These are phyloP conservation scores for Lophium mytilinum DNA, from an alignment of 495 filamentous ascomycete species.

Conservation along the genomic window DNA sequence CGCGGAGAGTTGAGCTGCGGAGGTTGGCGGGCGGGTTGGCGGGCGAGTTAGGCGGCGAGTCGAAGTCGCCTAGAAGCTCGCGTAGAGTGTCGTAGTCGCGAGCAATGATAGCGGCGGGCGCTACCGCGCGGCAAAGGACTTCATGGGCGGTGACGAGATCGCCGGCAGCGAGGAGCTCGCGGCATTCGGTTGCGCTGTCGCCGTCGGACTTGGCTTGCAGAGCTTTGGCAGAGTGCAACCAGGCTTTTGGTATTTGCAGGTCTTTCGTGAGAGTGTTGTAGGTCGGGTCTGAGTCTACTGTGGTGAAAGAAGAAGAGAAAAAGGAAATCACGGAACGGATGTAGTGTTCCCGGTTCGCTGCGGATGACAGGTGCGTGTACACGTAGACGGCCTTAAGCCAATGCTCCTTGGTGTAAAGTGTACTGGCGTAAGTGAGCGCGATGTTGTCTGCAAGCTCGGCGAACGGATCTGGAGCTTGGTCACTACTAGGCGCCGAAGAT, in stretches of 20 bases:
- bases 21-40: neutral
- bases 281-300: slow-evolving; percentile 40
- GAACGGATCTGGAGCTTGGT: slow-evolving; percentile 29
- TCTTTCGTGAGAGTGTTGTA: slow-evolving; percentile 52
- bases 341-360: slow-evolving; percentile 52
- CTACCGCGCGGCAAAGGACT: slow-evolving; percentile 69
- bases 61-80: slow-evolving; percentile 59
- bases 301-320: slow-evolving; percentile 31
- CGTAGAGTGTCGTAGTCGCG: slow-evolving; percentile 59
- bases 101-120: slow-evolving; percentile 68
- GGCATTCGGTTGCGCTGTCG: slow-evolving; percentile 58
- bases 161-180: slow-evolving; percentile 65
- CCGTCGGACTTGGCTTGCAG: slow-evolving; percentile 59
- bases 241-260: slow-evolving; percentile 59
- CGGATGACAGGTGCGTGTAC: slow-evolving; percentile 63
- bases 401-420: slow-evolving; percentile 58
- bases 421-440: slow-evolving; percentile 61
- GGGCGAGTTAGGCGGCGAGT: slow-evolving; percentile 9
- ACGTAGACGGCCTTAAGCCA: slow-evolving; percentile 66
- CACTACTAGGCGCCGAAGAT: slow-evolving; percentile 1
- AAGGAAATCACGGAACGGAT: slow-evolving; percentile 63
- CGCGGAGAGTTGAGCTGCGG: too few relatives aligned
- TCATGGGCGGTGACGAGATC: slow-evolving; percentile 74
- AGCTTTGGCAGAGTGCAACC: slow-evolving; percentile 85
- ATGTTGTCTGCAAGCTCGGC: slow-evolving; percentile 48